These are phyloP conservation scores for Exserohilum turcica DNA, from an alignment of 2,329 filamentous ascomycete genomes.

Conservation along the genomic window DNA sequence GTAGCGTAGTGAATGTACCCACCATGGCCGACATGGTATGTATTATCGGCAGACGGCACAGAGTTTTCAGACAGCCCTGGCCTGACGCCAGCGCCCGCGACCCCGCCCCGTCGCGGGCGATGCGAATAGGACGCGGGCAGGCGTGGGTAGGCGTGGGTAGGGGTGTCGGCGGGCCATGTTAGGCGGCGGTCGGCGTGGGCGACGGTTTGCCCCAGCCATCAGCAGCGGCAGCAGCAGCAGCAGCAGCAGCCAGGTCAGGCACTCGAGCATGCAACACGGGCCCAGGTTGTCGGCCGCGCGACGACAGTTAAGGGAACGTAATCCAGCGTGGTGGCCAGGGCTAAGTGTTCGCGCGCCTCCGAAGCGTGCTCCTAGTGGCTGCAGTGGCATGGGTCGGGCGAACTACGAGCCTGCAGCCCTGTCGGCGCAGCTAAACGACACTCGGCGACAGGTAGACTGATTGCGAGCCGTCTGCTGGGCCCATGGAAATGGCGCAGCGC, in stretches of 20 bases:
- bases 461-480: background rate
- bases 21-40: slow-evolving; percentile 33
- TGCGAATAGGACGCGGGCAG: slow-evolving; percentile 20
- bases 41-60: slow-evolving; percentile 33
- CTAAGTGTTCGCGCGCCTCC: background rate
- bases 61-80: slow-evolving; percentile 33
- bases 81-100: slow-evolving; percentile 16
- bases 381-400: background rate
- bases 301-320: slow-evolving; percentile 20
- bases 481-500: slow-evolving; percentile 10
- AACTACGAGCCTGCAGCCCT: background rate
- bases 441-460: background rate
- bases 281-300: slow-evolving; percentile 14
- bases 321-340: slow-evolving; percentile 17
- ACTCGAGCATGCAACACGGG: slow-evolving; percentile 16
- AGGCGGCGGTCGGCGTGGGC: slow-evolving; percentile 18
- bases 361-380: slow-evolving; percentile 1
- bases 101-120: slow-evolving; percentile 30
- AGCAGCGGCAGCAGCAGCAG: too few species aligned
- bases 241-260: slow-evolving; percentile 21
- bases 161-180: slow-evolving; percentile 8
- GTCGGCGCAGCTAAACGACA: too few species aligned
- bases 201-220: slow-evolving; percentile 18
- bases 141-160: background rate
- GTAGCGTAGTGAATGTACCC: slow-evolving; percentile 21